A percentile compares a stretch with the other conserved stretches of the same genome.
Conservation (phyloP, 345 rosid species). For the Syzygium aromaticum region DNA sequence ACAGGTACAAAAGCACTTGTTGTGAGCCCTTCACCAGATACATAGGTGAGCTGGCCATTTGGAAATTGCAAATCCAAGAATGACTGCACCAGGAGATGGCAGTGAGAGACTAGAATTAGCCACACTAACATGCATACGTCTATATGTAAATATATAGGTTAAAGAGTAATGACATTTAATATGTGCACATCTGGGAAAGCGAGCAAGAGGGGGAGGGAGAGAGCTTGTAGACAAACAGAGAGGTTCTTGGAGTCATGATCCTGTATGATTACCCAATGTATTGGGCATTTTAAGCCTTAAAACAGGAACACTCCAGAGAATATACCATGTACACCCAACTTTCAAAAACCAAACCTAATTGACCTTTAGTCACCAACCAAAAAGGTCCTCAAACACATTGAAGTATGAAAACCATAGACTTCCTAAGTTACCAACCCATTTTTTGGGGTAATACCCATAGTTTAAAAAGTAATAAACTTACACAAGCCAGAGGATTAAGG, state of each 20-base stretch:
- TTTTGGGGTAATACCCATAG: neutral
- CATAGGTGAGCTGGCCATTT: slow-evolving; percentile 85
- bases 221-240: neutral
- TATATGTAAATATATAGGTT: neutral
- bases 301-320: neutral
- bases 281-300: neutral
- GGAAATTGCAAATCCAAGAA: slow-evolving; percentile 94
- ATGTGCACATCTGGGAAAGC: neutral
- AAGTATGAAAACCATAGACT: neutral
- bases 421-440: neutral
- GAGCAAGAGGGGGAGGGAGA: neutral
- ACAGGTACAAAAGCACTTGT: slow-evolving; percentile 85
- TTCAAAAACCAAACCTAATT: neutral
- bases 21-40: slow-evolving; percentile 86
- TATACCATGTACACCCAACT: neutral
- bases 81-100: slow-evolving; percentile 37
- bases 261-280: neutral
- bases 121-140: neutral
- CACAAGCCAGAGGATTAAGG: slow-evolving; percentile 86
- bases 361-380: neutral
- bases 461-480: slow-evolving; percentile 23
- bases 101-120: neutral
- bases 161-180: neutral
- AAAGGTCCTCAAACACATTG: neutral
- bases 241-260: neutral